A percentile compares a stretch with the other conserved stretches of the same genome.
Conservation (phyloP, 192 early-diverging fungal species). For the Haplosporangium gracile region DNA sequence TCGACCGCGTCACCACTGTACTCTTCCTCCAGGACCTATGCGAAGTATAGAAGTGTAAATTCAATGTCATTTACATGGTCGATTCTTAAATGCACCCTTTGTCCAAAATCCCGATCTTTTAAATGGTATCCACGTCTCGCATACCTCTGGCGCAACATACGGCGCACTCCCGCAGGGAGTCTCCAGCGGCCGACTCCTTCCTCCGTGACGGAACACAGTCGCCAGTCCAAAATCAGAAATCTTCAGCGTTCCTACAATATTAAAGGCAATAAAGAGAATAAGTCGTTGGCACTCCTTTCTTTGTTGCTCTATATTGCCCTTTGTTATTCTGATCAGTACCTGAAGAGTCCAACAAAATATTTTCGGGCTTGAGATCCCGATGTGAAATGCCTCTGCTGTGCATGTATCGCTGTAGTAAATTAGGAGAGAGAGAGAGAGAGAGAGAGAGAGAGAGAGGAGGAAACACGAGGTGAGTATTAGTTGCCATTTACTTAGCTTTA, state of each 20-base stretch:
- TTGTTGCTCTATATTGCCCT: background rate
- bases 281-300: background rate
- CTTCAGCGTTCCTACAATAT: slow-evolving; percentile 71
- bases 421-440: background rate
- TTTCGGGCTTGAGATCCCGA: slow-evolving; percentile 86
- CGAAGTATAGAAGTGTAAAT: background rate
- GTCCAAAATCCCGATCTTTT: background rate
- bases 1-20: slow-evolving; percentile 76
- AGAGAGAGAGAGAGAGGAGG: background rate
- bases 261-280: background rate
- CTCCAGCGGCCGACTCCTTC: slow-evolving; percentile 64
- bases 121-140: background rate
- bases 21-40: slow-evolving; percentile 63
- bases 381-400: slow-evolving; percentile 60
- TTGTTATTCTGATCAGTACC: slow-evolving; percentile 5
- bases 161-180: slow-evolving; percentile 83
- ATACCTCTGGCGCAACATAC: slow-evolving; percentile 73
- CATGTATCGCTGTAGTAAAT: slow-evolving; percentile 43
- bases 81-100: background rate
- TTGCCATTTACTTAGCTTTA: background rate
- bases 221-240: slow-evolving; percentile 82
- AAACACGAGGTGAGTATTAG: background rate
- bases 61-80: background rate
- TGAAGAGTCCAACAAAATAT: slow-evolving; percentile 58
- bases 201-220: slow-evolving; percentile 72